phyloP scores from a whole-genome alignment of 2,329 filamentous ascomycete genomes.

The Phyllosticta capitalensis region DNA sequence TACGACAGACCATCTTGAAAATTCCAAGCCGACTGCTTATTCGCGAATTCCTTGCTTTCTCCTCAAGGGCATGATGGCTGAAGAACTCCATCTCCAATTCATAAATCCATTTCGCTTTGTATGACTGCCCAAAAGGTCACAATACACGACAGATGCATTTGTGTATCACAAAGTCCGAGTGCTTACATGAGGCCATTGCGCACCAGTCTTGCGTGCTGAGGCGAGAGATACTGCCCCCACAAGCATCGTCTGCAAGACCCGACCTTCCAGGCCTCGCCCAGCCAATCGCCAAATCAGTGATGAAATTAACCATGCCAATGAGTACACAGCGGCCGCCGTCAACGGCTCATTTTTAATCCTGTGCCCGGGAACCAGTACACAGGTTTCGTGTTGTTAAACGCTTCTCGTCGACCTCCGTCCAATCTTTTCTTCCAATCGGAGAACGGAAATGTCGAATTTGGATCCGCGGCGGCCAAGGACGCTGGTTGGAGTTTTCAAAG shows the following conservation, averaged over 20 bases:
- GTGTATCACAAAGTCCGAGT: not conserved
- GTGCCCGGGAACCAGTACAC: not conserved
- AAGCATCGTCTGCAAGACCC: not conserved
- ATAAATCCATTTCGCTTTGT: not conserved
- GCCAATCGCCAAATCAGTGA: not conserved
- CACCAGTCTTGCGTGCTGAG: not conserved
- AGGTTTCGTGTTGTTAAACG: not conserved
- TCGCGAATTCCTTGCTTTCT: not conserved
- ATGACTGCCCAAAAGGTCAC: no score
- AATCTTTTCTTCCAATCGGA: not conserved
- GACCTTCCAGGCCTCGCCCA: not conserved
- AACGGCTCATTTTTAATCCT: not conserved
- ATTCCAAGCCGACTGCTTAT: no score
- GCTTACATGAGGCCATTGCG: not conserved
- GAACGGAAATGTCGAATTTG: not conserved
- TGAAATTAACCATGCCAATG: not conserved
- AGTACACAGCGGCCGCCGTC: not conserved
- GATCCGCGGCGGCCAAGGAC: not conserved
- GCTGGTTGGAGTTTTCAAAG: slow-evolving; percentile 9
- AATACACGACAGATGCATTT: not conserved
- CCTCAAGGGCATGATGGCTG: not conserved
- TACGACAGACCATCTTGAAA: no score
- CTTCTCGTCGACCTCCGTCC: not conserved
- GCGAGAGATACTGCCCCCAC: not conserved
- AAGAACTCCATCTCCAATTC: no score